Conservation (phyloP, 371 early-diverging fungal genomes). For the Actinomucor elegans region DNA sequence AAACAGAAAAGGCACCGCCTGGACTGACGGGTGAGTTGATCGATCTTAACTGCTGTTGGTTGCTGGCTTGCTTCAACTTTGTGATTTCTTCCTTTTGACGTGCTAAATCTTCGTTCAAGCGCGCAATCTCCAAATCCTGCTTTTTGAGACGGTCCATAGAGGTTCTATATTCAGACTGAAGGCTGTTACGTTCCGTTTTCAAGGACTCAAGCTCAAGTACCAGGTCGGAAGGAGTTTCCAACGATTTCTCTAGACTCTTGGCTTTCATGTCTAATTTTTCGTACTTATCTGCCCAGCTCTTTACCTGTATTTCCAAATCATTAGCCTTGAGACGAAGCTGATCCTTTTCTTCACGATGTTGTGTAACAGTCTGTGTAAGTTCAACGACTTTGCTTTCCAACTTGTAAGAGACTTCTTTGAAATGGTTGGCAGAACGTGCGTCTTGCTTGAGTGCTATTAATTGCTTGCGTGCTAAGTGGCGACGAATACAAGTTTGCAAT, state of each 20-base stretch:
- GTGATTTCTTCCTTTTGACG: constrained; percentile 73
- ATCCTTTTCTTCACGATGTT: constrained; percentile 72
- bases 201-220: constrained; percentile 59
- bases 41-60: constrained; percentile 5
- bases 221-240: constrained; percentile 55
- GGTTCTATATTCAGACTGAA: constrained; percentile 52
- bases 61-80: constrained; percentile 49
- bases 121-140: constrained; percentile 68
- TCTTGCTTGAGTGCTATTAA: constrained; percentile 75
- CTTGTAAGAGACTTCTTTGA: constrained; percentile 89
- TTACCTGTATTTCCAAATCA: constrained; percentile 64
- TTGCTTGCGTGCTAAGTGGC: constrained; percentile 63
- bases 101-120: constrained; percentile 57
- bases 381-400: constrained; percentile 95
- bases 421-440: constrained; percentile 84
- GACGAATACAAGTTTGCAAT: constrained; percentile 82
- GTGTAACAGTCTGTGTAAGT: constrained; percentile 81
- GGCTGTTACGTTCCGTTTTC: constrained; percentile 47
- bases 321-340: constrained; percentile 53
- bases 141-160: constrained; percentile 59
- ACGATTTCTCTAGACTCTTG: constrained; percentile 45
- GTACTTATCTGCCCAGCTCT: constrained; percentile 72
- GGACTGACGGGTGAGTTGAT: constrained; percentile 15
- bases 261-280: constrained; percentile 53
- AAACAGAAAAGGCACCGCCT: constrained; percentile 13